These are phyloP conservation scores for Grosmannia huntii DNA, from an alignment of 2,329 filamentous ascomycete genomes.

Conservation along the genomic window DNA sequence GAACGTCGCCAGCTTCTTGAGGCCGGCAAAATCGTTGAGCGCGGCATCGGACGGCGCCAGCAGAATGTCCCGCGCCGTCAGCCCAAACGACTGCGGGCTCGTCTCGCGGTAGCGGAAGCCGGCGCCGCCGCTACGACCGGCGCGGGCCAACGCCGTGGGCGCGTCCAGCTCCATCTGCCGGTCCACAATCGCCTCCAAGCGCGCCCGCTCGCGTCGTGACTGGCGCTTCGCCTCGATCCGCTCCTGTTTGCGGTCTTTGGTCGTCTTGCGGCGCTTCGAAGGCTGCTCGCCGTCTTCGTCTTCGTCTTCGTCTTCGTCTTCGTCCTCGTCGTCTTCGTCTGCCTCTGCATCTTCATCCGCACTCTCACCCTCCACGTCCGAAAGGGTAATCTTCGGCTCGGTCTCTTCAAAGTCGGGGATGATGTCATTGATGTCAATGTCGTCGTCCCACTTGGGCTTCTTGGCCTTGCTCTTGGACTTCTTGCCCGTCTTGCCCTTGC, in stretches of 20 bases:
- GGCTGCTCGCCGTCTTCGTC: conserved; percentile 17
- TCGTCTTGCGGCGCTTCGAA: conserved; percentile 46
- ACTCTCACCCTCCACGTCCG: conserved; percentile 32
- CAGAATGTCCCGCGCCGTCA: conserved; percentile 82
- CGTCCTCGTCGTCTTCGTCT: conserved; percentile 22
- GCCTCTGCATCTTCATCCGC: conserved; percentile 21
- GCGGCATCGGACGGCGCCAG: conserved; percentile 72
- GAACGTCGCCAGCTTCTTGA: conserved; percentile 92
- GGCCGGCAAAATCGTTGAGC: conserved; percentile 79
- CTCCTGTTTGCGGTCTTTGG: conserved; percentile 46
- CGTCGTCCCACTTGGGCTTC: conserved; percentile 90
- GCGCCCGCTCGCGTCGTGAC: conserved; percentile 66
- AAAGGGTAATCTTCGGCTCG: conserved; percentile 38
- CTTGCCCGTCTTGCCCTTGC: conserved; percentile 44
- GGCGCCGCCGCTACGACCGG: conserved; percentile 8
- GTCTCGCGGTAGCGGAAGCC: conserved; percentile 92
- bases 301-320: conserved; percentile 20
- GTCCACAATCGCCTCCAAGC: conserved; percentile 79
- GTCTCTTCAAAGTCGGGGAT: conserved; percentile 73
- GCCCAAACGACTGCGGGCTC: conserved; percentile 76
- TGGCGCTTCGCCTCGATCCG: conserved; percentile 50
- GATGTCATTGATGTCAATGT: conserved; percentile 92
- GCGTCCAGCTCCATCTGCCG: conserved; percentile 63
- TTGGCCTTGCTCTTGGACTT: conserved; percentile 46
- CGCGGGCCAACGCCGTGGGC: conserved; percentile 40